phyloP scores from a whole-genome alignment of 2,329 filamentous ascomycete genomes.

The Ceratocystis smalleyi region DNA sequence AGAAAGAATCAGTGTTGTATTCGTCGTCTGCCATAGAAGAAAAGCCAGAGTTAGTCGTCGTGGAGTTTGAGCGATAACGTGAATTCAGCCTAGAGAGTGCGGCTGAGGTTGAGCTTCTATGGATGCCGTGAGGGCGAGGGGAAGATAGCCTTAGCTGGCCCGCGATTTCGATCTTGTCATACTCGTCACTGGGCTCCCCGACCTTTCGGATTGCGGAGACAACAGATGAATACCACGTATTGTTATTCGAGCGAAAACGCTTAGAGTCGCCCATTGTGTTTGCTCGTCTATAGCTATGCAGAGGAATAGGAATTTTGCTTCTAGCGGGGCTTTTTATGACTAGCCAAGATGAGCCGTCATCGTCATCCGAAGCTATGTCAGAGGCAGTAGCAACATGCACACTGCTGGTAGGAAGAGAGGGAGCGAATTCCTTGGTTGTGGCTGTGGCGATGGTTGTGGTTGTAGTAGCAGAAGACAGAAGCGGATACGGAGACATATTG shows the following conservation, averaged over 20 bases:
- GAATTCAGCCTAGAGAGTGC: background rate
- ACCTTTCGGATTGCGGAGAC: conserved; percentile 7
- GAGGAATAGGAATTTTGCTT: background rate
- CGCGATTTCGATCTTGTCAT: background rate
- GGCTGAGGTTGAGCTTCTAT: background rate
- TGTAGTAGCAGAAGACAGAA: background rate
- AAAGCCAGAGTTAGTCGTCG: background rate
- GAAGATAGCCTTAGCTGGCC: background rate
- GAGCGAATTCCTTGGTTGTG: too few relatives aligned
- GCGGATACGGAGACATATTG: background rate
- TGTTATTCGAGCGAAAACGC: background rate
- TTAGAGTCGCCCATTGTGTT: conserved; percentile 3
- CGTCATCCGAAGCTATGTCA: background rate
- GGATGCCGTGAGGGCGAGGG: background rate
- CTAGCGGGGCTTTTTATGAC: background rate
- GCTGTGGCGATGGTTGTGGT: too few relatives aligned
- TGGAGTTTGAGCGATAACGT: background rate
- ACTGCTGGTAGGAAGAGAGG: background rate
- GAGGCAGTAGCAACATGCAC: background rate
- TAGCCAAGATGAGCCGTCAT: background rate
- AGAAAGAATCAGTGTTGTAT: conserved; percentile 3
- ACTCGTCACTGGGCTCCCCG: background rate
- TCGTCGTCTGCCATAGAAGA: conserved; percentile 4
- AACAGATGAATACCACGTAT: conserved; percentile 10
- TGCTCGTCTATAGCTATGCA: background rate